A percentile compares a stretch with the other conserved stretches of the same genome.
Evolutionary conservation across 306 rosid species (phyloP).

Genomic region (Luffa acutangula): DNA sequence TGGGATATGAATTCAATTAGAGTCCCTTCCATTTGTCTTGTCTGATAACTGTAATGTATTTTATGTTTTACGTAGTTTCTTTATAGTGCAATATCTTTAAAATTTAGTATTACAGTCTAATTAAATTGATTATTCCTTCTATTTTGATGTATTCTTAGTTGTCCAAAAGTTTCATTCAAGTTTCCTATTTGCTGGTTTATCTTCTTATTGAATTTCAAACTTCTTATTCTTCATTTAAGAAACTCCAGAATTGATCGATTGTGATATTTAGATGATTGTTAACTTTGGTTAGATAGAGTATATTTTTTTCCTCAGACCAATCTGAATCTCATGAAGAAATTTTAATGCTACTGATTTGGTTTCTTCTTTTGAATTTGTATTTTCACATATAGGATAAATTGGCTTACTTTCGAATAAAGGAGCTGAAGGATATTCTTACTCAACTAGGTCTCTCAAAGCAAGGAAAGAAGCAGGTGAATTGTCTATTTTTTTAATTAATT

Average conservation of each 20-base stretch:
- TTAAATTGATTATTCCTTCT: background rate
- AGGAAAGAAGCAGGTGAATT: conserved; percentile 93
- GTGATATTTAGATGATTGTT: background rate
- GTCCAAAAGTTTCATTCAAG: background rate
- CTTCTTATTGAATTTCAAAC: background rate
- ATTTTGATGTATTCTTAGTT: background rate
- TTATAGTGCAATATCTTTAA: background rate
- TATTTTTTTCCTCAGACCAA: background rate
- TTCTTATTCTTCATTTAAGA: background rate
- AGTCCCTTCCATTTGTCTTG: background rate
- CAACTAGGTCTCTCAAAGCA: conserved; percentile 88
- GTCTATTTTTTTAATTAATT: background rate
- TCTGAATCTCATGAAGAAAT: background rate
- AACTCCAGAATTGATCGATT: background rate
- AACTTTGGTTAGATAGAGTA: background rate
- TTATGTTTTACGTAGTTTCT: background rate
- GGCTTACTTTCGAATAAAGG: conserved; percentile 73
- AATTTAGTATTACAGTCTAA: background rate
- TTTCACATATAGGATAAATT: conserved; percentile 51
- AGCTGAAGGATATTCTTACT: conserved; percentile 89
- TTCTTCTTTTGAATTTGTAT: background rate
- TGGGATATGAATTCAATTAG: background rate
- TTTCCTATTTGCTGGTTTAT: background rate
- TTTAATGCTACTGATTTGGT: background rate
- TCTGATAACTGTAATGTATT: background rate